phyloP scores from a whole-genome alignment of 2,329 filamentous ascomycete genomes.

The Fusarium sp. region DNA sequence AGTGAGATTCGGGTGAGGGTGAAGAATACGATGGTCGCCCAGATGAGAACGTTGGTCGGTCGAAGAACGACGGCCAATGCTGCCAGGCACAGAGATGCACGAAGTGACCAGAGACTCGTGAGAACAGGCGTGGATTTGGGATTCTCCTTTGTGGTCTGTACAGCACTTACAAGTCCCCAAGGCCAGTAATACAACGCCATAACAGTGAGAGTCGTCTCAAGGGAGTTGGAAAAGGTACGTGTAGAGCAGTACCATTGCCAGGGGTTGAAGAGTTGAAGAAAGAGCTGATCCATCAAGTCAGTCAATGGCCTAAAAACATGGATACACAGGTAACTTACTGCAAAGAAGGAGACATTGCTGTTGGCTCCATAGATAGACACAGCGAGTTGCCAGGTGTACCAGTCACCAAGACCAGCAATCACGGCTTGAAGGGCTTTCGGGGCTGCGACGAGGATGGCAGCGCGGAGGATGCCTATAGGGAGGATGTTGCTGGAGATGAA shows the following conservation, averaged over 20 bases:
- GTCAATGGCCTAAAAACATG: not conserved
- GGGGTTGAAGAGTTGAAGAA: slow-evolving; percentile 55
- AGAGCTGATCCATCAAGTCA: slow-evolving; percentile 41
- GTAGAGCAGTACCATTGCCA: slow-evolving; percentile 99
- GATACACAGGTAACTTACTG: slow-evolving; percentile 61
- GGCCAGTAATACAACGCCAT: slow-evolving; percentile 86
- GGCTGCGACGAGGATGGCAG: slow-evolving; percentile 73
- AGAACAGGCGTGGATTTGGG: slow-evolving; percentile 44
- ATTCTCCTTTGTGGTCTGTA: slow-evolving; percentile 52
- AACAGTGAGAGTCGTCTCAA: slow-evolving; percentile 89
- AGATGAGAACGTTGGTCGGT: slow-evolving; percentile 89
- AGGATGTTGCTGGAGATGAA: slow-evolving; percentile 62
- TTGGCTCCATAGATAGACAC: slow-evolving; percentile 74
- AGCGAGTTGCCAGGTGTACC: slow-evolving; percentile 87
- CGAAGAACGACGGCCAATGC: slow-evolving; percentile 85
- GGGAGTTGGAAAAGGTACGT: slow-evolving; percentile 90
- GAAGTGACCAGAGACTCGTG: slow-evolving; percentile 45
- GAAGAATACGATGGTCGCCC: slow-evolving; percentile 69
- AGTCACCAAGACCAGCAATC: slow-evolving; percentile 82
- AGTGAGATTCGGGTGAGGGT: slow-evolving; percentile 56
- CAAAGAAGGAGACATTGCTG: slow-evolving; percentile 71
- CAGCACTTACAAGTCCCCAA: slow-evolving; percentile 72
- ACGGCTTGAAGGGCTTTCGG: slow-evolving; percentile 81
- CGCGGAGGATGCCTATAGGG: slow-evolving; percentile 63
- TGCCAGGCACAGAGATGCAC: slow-evolving; percentile 76